Evolutionary conservation across 2,329 filamentous ascomycete species (phyloP).

Genomic region (Epichloe aotearoae): DNA sequence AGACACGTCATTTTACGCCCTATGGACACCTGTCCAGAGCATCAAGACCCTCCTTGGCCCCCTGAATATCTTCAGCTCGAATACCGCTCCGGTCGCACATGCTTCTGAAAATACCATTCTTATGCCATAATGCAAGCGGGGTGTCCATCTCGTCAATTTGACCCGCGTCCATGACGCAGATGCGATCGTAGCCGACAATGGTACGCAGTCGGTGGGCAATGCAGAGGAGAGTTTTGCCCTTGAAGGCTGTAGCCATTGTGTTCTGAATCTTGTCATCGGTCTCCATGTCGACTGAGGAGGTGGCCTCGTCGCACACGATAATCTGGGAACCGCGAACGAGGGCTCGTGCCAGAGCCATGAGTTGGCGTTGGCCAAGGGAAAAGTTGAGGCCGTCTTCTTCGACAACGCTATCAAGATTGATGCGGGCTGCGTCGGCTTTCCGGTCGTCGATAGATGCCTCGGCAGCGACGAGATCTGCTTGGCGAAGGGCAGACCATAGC

Average conservation of each 20-base stretch:
- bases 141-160: conserved; percentile 75
- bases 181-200: conserved; percentile 87
- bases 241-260: conserved; percentile 76
- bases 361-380: conserved; percentile 83
- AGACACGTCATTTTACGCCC: neutral
- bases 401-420: conserved; percentile 72
- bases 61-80: conserved; percentile 37
- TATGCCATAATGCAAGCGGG: conserved; percentile 59
- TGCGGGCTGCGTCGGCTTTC: conserved; percentile 52
- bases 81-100: conserved; percentile 90
- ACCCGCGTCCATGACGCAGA: conserved; percentile 92
- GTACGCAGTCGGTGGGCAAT: conserved; percentile 88
- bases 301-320: conserved; percentile 95
- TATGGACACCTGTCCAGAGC: conserved; percentile 2
- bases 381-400: conserved; percentile 96
- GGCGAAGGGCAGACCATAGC: conserved; percentile 64
- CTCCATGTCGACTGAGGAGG: conserved; percentile 85
- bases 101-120: conserved; percentile 65
- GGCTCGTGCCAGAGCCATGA: conserved; percentile 87
- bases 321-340: conserved; percentile 80
- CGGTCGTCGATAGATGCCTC: conserved; percentile 61
- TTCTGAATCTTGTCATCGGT: conserved; percentile 91
- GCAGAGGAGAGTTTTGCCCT: conserved; percentile 76
- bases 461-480: conserved; percentile 55
- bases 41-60: conserved; percentile 25